These are phyloP conservation scores for Aeschynomene evenia DNA, from an alignment of 306 rosid genomes.

Conservation along the genomic window DNA sequence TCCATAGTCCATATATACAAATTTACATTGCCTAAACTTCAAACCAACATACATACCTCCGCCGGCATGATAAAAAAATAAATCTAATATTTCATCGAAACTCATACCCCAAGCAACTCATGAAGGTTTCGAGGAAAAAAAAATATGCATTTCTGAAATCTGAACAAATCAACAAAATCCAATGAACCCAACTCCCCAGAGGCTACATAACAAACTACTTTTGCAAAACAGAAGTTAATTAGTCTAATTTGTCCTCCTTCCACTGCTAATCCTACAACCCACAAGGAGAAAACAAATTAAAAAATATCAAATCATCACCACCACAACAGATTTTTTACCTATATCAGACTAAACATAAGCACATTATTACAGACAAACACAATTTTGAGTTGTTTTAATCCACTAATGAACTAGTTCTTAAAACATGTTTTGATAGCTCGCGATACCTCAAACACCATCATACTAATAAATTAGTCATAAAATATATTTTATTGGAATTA, in stretches of 20 bases:
- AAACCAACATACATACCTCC: constrained; percentile 17
- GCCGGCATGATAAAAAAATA: constrained; percentile 16
- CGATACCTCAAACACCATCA: no score
- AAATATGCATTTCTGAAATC: background rate
- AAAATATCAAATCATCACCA: background rate
- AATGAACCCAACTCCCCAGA: constrained; percentile 11
- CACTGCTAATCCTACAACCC: background rate
- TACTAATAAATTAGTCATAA: no score
- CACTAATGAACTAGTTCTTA: no score
- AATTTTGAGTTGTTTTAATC: no score
- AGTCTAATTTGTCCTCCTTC: background rate
- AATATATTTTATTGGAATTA: no score
- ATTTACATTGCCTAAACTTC: background rate
- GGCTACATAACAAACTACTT: constrained; percentile 16
- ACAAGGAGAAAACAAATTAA: background rate
- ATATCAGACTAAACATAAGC: background rate
- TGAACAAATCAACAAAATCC: constrained; percentile 10
- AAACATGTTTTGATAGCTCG: no score
- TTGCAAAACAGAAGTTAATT: background rate
- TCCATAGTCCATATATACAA: constrained; percentile 6
- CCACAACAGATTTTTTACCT: background rate
- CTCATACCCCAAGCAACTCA: constrained; percentile 1
- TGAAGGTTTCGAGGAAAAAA: constrained; percentile 6
- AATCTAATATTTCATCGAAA: background rate
- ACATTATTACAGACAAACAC: constrained; percentile 37